phyloP scores from a whole-genome alignment of 768 basidiomycete genomes.

The Termitomyces sp. region DNA sequence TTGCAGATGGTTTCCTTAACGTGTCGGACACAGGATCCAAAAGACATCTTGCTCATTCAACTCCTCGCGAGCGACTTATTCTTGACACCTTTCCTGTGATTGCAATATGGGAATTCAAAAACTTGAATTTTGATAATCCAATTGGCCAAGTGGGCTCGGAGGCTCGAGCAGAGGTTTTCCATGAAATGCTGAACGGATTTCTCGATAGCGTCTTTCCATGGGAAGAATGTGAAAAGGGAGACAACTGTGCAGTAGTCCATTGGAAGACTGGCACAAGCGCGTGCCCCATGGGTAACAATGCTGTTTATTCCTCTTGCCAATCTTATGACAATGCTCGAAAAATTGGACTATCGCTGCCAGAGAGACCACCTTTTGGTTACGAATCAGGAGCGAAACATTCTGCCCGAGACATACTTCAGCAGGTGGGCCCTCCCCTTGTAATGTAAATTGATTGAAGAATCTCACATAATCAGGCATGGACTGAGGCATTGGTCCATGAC shows the following conservation, averaged over 20 bases:
- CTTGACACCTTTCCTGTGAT: neutral
- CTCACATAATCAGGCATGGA: neutral
- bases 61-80: neutral
- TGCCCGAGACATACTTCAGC: neutral
- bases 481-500: neutral
- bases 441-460: neutral
- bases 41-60: neutral
- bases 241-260: neutral
- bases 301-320: neutral
- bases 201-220: neutral
- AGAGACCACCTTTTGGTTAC: neutral
- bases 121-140: neutral
- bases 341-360: neutral
- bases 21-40: neutral
- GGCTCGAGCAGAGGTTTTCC: neutral
- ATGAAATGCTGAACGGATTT: neutral
- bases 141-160: neutral
- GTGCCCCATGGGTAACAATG: neutral
- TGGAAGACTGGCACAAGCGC: neutral
- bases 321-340: neutral
- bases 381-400: neutral
- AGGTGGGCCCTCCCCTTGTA: neutral
- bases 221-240: neutral
- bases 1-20: constrained; percentile 1
- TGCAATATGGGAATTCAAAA: neutral